Percentiles rank a stretch among this genome's conserved stretches.
phyloP scores from a whole-genome alignment of 202 grass and related monocot genomes.

The Musa balbisiana region DNA sequence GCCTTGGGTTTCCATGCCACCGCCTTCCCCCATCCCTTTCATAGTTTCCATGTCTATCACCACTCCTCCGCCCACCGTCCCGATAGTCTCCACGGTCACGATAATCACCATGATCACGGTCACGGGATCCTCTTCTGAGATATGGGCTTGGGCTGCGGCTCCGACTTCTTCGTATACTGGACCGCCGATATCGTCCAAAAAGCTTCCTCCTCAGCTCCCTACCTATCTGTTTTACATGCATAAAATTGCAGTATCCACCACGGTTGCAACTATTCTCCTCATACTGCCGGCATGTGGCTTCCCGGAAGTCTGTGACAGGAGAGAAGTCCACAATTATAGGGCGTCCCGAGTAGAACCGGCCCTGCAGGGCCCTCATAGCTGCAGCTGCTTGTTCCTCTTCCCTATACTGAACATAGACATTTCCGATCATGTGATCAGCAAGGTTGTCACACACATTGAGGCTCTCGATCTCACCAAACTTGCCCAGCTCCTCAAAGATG shows the following conservation, averaged over 20 bases:
- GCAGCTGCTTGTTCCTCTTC: constrained; percentile 65
- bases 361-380: constrained; percentile 54
- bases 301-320: constrained; percentile 82
- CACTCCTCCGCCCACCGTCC: constrained; percentile 35
- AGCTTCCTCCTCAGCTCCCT: constrained; percentile 50
- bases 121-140: constrained; percentile 25
- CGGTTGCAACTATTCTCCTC: constrained; percentile 85
- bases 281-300: constrained; percentile 78
- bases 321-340: constrained; percentile 90
- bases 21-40: constrained; percentile 35
- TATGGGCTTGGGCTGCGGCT: constrained; percentile 60
- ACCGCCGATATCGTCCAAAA: constrained; percentile 41
- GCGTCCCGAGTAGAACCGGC: constrained; percentile 67
- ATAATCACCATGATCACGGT: constrained; percentile 14
- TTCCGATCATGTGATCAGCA: constrained; percentile 87
- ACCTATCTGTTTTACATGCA: constrained; percentile 77
- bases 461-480: constrained; percentile 63
- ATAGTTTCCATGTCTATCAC: constrained; percentile 48
- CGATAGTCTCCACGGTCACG: constrained; percentile 16
- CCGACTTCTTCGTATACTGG: constrained; percentile 36
- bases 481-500: constrained; percentile 63
- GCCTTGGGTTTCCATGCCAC: constrained; percentile 31
- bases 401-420: constrained; percentile 74
- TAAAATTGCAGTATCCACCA: constrained; percentile 89
- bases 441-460: constrained; percentile 90